Evolutionary conservation across 768 basidiomycete genomes (phyloP).

Genomic region (Termitomyces heimii): DNA sequence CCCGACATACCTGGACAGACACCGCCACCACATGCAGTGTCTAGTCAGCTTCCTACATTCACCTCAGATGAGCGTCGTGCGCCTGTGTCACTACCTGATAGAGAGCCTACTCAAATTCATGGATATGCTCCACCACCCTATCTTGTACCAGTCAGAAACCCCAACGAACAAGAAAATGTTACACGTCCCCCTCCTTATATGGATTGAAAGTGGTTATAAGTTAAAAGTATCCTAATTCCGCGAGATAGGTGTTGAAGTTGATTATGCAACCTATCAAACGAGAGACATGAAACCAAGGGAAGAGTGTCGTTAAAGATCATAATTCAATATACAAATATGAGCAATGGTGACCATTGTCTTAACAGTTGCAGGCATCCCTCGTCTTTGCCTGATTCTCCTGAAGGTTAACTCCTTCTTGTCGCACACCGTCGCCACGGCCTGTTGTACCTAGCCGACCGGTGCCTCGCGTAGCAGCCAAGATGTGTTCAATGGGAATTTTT

Average conservation of each 20-base stretch:
- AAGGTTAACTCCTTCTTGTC: constrained; percentile 62
- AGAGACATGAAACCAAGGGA: neutral
- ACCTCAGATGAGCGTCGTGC: constrained; percentile 23
- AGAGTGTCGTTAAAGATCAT: constrained; percentile 23
- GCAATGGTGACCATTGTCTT: constrained; percentile 20
- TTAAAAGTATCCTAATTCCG: constrained; percentile 5
- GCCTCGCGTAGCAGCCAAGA: constrained; percentile 78
- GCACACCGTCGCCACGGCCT: constrained; percentile 45
- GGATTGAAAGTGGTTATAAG: constrained; percentile 28
- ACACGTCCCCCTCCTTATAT: constrained; percentile 59
- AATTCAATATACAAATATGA: constrained; percentile 15
- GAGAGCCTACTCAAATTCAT: constrained; percentile 32
- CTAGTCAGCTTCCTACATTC: constrained; percentile 25
- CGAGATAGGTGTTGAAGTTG: neutral
- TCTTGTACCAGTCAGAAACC: constrained; percentile 38
- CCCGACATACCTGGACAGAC: constrained; percentile 31
- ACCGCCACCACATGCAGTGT: constrained; percentile 26
- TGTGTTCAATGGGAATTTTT: constrained; percentile 83
- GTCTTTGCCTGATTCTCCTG: constrained; percentile 60
- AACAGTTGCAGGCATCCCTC: constrained; percentile 82
- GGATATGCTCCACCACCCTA: constrained; percentile 78
- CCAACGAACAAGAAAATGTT: constrained; percentile 46
- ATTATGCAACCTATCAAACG: constrained; percentile 6
- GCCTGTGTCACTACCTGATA: constrained; percentile 23
- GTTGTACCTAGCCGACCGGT: constrained; percentile 58